Percentiles rank a stretch among this genome's conserved stretches.
Evolutionary conservation across 2,329 filamentous ascomycete species (phyloP).

Genomic region (Cryphonectria japonica): DNA sequence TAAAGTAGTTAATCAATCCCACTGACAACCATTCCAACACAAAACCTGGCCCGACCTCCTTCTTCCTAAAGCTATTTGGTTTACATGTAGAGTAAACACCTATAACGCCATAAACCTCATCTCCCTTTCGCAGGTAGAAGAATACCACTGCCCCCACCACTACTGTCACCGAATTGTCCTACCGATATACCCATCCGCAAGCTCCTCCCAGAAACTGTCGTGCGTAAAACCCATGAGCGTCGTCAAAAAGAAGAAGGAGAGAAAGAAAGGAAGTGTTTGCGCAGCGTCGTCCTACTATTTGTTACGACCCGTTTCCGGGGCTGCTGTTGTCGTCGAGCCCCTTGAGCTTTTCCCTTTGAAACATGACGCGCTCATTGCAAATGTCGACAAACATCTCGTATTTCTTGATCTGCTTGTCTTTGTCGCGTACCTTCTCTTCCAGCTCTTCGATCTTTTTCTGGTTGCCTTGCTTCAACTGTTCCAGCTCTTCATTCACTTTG

Average conservation of each 20-base stretch:
- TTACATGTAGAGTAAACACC: slow-evolving; percentile 1
- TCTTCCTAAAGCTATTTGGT: background rate
- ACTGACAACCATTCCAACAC: background rate
- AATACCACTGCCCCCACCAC: background rate
- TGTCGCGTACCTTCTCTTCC: slow-evolving; percentile 63
- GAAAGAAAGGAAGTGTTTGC: background rate
- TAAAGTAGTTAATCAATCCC: background rate
- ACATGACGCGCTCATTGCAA: slow-evolving; percentile 68
- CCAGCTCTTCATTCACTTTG: slow-evolving; percentile 59
- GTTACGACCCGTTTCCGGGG: slow-evolving; percentile 17
- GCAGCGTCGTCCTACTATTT: background rate
- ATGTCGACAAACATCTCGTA: slow-evolving; percentile 74
- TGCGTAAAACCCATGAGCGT: slow-evolving; percentile 21
- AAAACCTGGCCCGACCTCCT: background rate
- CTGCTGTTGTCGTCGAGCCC: slow-evolving; percentile 34
- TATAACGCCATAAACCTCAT: slow-evolving; percentile 1
- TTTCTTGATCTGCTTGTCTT: slow-evolving; percentile 63
- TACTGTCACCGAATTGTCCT: slow-evolving; percentile 8
- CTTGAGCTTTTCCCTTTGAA: slow-evolving; percentile 59
- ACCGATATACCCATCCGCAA: slow-evolving; percentile 14
- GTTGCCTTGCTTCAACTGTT: slow-evolving; percentile 58
- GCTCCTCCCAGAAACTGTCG: background rate
- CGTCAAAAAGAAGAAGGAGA: background rate
- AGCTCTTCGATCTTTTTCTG: slow-evolving; percentile 62
- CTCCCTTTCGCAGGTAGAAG: background rate